Base-by-base conservation (phyloP, 208 protist species). In the Leishmania gerbilli region DNA sequence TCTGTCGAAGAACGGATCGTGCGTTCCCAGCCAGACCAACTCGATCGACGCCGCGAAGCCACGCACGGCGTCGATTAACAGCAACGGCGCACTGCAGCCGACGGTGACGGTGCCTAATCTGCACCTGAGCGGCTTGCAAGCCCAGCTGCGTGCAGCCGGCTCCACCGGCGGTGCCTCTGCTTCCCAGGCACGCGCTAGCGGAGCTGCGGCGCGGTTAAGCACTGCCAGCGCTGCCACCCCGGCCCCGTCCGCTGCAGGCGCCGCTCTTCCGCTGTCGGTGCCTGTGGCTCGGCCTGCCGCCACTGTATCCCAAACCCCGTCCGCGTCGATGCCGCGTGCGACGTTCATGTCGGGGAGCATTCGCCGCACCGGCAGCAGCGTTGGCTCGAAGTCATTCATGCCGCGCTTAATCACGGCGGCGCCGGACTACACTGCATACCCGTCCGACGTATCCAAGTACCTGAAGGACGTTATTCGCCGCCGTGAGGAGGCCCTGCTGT, bases 381-480 rank as follows among this genome's bases (percentile, higher is more conserved):
- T 53, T 21, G 56, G 77, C 53, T 67, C 77, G 45, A 84, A 75
- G 74, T 27, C 72, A n/a, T 79, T 74, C 76, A 71, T 77, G 68
- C 76, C 80, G 60, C 60, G 76, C 60, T 68, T 81, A 68, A 37
- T 60, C 13, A 77, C 76, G 42, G 51, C 69, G 6, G 53, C 82
- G 60, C 58, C 78, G 67, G 47, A 82, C 69, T 79, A 79, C 65
- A 79, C 62, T n/a, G 79, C 67, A 2, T 85, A 90, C 82, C 51
- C 81, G 24, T 80, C 85, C 49, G 92, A 93, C 64, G 85, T 92
- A 19, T 74, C 80, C 64, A 92, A 92, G 84, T 87, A 84, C 62
- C 53, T 95, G 58, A 92, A 91, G 85, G 92, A 95, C 60, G 71
- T 94, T 47, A 71, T 83, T 47, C 79, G 82, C 17, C 80, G 84